A percentile compares a stretch with the other conserved stretches of the same genome.
Conservation (phyloP, 2,329 filamentous ascomycete genomes). For the Cadophora sp. region DNA sequence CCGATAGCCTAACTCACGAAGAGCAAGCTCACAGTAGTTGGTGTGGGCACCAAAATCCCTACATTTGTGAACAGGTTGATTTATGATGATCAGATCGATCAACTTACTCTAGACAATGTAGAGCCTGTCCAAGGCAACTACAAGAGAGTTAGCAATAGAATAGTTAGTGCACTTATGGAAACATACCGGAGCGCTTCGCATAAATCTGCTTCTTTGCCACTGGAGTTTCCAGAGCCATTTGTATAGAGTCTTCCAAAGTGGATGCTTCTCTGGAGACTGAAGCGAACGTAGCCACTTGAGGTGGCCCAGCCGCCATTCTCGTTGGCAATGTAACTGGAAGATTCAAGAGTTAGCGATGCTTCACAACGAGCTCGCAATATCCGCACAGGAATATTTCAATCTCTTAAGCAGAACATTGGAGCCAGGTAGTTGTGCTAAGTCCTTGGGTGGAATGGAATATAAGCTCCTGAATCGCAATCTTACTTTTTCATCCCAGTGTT, state of each 20-base stretch:
- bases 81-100: background rate
- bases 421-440: background rate
- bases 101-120: constrained; percentile 57
- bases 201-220: constrained; percentile 77
- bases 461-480: background rate
- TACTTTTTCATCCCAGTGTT: constrained; percentile 93
- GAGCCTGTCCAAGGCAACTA: constrained; percentile 59
- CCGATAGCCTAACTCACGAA: constrained; percentile 73
- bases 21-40: constrained; percentile 81
- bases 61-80: constrained; percentile 32
- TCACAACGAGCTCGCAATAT: too few species aligned
- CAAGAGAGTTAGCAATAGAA: background rate
- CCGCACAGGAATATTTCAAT: background rate
- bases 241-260: constrained; percentile 81
- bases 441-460: background rate
- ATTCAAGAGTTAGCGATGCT: background rate
- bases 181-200: constrained; percentile 72
- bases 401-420: background rate
- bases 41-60: constrained; percentile 79
- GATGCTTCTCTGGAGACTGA: constrained; percentile 75
- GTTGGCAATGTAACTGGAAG: constrained; percentile 80
- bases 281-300: constrained; percentile 82
- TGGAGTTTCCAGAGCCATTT: constrained; percentile 61
- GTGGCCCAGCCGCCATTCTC: constrained; percentile 89
- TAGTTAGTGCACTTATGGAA: background rate